Base-by-base conservation (phyloP, 2,329 filamentous ascomycete genomes). In the Botrytis porri region DNA sequence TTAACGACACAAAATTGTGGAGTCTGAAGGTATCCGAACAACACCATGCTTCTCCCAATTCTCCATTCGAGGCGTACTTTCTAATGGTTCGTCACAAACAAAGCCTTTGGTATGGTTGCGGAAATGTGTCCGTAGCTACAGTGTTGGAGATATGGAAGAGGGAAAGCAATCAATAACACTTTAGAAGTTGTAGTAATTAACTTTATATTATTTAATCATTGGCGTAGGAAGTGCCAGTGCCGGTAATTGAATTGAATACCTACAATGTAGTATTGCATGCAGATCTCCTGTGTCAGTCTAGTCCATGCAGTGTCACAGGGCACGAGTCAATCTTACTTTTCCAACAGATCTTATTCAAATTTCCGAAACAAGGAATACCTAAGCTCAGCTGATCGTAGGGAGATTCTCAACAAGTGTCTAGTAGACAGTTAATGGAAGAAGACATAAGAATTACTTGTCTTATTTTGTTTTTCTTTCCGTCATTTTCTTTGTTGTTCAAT, bases 1-100 rank as follows among this genome's bases (percentile, higher is more conserved):
- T 76, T 75, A 54, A 77, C 74, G 57, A 69, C 69, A 72, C 75
- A 80, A 51, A 75, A 74, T 37, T 73, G 51, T 65, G 75, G 63
- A 32, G 75, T 65, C 57, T 75, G 77, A 45, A 78, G 74, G 73
- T 78, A 77, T 76, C 76, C 77, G 73, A 79, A 74, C 73, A 77
- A 75, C 64, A 78, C 75, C 78, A 80, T 80, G 22, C 71, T 78
- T 74, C 70, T 48, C 70, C 35, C 51, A 62, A 59, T 29, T 25
- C 70, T 41, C 72, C 72, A 73, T 73, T 12, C 54, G 72, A 71
- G 32, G 51, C 29, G 45, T 63, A 3, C 43, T 71, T 39, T 29
- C 32, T 29, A 39, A 62, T 9, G 25, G 20, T 54, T 25, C 32
- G 64, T 57, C 48, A 67, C 65, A 41, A 41, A 57, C 48, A 57